Evolutionary conservation across 352 stramenopile species (phyloP).

Genomic region (Pythium monospermum): DNA sequence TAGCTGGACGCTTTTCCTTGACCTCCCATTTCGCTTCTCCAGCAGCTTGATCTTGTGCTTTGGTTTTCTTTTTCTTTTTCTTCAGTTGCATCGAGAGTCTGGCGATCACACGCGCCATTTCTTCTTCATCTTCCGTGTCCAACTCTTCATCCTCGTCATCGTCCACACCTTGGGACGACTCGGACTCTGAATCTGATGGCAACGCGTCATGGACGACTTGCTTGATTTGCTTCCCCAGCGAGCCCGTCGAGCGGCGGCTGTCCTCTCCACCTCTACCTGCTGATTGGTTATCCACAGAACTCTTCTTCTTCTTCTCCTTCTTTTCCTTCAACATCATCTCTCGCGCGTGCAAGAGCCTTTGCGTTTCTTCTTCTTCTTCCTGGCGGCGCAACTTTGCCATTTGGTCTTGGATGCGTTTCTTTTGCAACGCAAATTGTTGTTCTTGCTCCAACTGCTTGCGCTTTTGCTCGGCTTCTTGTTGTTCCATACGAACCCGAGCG

Average conservation of each 20-base stretch:
- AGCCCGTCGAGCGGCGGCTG: slow-evolving; percentile 13
- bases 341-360: too few species aligned
- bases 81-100: slow-evolving; percentile 24
- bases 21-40: too few species aligned
- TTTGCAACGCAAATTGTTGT: slow-evolving; percentile 15
- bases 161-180: too few species aligned
- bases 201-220: slow-evolving; percentile 23
- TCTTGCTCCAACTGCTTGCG: slow-evolving; percentile 17
- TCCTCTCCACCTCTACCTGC: not conserved
- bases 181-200: slow-evolving; percentile 22
- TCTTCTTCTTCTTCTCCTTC: too few species aligned
- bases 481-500: not conserved
- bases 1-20: too few species aligned
- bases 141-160: slow-evolving; percentile 9
- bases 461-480: slow-evolving; percentile 5
- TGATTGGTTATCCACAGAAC: too few species aligned
- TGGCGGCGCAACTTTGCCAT: slow-evolving; percentile 12
- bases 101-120: slow-evolving; percentile 20
- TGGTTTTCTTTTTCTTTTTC: slow-evolving; percentile 13
- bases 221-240: slow-evolving; percentile 14
- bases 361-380: slow-evolving; percentile 8
- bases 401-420: slow-evolving; percentile 16
- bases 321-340: too few species aligned
- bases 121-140: slow-evolving; percentile 21
- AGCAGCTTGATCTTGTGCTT: too few species aligned